Base-by-base conservation (phyloP, 148 eudicot species). In the Heliosperma pusillum region DNA sequence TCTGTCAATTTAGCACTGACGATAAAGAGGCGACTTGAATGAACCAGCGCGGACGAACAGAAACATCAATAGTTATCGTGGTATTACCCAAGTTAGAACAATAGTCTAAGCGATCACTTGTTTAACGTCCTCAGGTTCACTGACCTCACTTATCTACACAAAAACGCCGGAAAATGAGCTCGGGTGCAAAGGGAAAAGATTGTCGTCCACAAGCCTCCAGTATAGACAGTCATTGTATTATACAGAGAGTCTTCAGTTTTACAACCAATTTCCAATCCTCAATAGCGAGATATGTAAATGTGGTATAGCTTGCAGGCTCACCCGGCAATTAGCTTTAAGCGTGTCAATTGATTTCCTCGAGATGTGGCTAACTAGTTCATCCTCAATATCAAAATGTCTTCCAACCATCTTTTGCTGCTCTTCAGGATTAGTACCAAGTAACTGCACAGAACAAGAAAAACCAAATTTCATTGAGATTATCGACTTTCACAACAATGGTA, bases 391-490 rank as follows among this genome's bases (percentile, higher is more conserved):
- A 76, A 94, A 94, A 82, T 92, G 97, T 79, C 97, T 84, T 68
- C 98, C 97, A 74, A 82, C 89, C 91, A 90, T 92, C 80, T 94
- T 94, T 66, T 90, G 97, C 76, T 91, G 97, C 82, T 94, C 93
- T 40, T 94, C 98, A 0, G 98, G 69, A 78, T 80, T 89, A 77
- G 84, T 84, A 70, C 98, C 95, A 64, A 80, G 81, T 45, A 93
- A 87, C 98, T 93, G 85, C 68, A 55, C 69, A 66, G 56, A 26
- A 76, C 19, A 70, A 29, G 33, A 22, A 44, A n/a, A 69, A 25
- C 2, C 25, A 44, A 22, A 57, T 55, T 60, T 16, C 50, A 7
- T 69, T 5, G 25, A 45, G 57, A 66, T 17, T 10, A 11, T 66
- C 0, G 0, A 63, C 42, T 63, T 63, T 16, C 44, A 6, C 20